Evolutionary conservation across 2,329 filamentous ascomycete genomes (phyloP).

Genomic region (Paecilomyces formosus): DNA sequence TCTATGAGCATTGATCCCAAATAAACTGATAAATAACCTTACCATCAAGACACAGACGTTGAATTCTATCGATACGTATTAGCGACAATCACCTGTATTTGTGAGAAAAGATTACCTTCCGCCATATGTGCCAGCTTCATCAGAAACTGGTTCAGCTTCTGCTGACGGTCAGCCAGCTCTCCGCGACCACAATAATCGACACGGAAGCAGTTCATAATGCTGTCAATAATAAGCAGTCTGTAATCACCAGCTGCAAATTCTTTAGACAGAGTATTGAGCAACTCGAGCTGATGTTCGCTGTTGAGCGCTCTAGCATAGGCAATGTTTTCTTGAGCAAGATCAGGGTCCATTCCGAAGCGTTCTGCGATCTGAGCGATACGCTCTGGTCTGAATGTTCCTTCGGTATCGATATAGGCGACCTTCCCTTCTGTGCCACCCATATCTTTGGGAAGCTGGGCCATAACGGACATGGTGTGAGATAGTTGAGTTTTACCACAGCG

Average conservation of each 20-base stretch:
- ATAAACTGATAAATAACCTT: slow-evolving; percentile 5
- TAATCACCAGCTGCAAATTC: slow-evolving; percentile 58
- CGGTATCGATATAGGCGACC: slow-evolving; percentile 61
- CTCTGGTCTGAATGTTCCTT: slow-evolving; percentile 61
- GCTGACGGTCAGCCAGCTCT: slow-evolving; percentile 61
- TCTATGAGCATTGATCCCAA: not conserved
- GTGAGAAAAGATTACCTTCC: slow-evolving; percentile 38
- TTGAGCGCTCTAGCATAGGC: slow-evolving; percentile 58
- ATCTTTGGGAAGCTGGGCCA: slow-evolving; percentile 49
- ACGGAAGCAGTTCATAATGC: slow-evolving; percentile 62
- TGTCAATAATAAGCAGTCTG: slow-evolving; percentile 60
- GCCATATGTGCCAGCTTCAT: slow-evolving; percentile 58
- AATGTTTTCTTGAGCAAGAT: slow-evolving; percentile 59
- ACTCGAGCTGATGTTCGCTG: slow-evolving; percentile 58
- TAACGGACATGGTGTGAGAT: slow-evolving; percentile 61
- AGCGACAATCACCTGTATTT: slow-evolving; percentile 2
- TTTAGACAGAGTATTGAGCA: slow-evolving; percentile 54
- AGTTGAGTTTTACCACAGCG: slow-evolving; percentile 63
- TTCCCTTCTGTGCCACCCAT: slow-evolving; percentile 62
- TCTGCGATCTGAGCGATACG: slow-evolving; percentile 61
- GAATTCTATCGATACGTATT: slow-evolving; percentile 45
- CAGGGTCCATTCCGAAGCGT: slow-evolving; percentile 54
- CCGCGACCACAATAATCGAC: slow-evolving; percentile 61
- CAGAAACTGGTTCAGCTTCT: slow-evolving; percentile 60
- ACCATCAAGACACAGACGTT: slow-evolving; percentile 60